phyloP scores from a whole-genome alignment of 495 filamentous ascomycete species.

The Talaromyces proteolyticus region DNA sequence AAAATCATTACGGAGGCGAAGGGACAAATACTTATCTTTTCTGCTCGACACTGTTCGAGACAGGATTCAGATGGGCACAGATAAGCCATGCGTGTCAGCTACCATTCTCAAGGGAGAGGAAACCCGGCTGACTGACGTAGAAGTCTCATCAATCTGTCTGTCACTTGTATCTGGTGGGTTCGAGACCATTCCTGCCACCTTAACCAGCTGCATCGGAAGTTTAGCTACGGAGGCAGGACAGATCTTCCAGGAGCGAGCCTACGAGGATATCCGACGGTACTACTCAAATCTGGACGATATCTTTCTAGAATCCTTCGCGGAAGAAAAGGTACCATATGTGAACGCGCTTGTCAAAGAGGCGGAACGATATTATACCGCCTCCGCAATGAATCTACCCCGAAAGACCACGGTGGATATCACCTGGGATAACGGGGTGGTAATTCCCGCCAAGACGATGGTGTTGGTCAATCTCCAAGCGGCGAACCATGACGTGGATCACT shows the following conservation, averaged over 20 bases:
- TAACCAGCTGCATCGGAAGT: slow-evolving; percentile 18
- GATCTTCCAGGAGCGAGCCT: slow-evolving; percentile 30
- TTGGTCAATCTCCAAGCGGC: slow-evolving; percentile 40
- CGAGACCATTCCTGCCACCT: background rate
- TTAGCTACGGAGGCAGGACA: slow-evolving; percentile 29
- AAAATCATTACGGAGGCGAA: background rate
- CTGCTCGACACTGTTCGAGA: background rate
- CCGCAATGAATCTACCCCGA: slow-evolving; percentile 34
- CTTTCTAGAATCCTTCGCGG: slow-evolving; percentile 26
- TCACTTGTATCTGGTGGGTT: background rate
- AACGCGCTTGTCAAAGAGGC: slow-evolving; percentile 37
- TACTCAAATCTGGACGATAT: slow-evolving; percentile 30
- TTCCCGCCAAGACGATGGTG: slow-evolving; percentile 38
- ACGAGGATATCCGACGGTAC: slow-evolving; percentile 33
- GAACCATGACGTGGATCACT: slow-evolving; percentile 38
- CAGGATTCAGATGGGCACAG: background rate
- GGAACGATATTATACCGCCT: slow-evolving; percentile 38
- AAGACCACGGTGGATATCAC: slow-evolving; percentile 30
- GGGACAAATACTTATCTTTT: background rate
- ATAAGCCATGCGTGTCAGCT: background rate
- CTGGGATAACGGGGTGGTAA: slow-evolving; percentile 36
- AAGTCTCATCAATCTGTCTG: background rate
- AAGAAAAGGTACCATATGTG: slow-evolving; percentile 30
- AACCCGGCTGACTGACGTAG: background rate
- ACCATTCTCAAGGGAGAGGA: background rate